These are phyloP conservation scores for Crocinoboletus sp. DNA, from an alignment of 1,284 basidiomycete genomes.

Conservation along the genomic window DNA sequence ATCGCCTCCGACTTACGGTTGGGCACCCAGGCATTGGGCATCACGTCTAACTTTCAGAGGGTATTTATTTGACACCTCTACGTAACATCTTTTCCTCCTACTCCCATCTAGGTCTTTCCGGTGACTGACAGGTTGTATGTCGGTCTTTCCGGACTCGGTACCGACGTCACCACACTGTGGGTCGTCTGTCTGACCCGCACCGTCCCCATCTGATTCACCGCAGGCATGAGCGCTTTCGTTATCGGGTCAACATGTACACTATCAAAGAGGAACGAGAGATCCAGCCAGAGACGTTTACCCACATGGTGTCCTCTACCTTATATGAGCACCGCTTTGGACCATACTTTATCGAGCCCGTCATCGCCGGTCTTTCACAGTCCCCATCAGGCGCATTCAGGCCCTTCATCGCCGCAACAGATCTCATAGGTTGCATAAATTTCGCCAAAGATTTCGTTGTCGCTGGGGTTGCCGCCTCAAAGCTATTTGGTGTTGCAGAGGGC, in stretches of 20 bases:
- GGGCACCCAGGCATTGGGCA: constrained; percentile 85
- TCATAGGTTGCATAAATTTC: constrained; percentile 95
- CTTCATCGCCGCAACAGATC: constrained; percentile 95
- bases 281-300: constrained; percentile 94
- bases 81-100: constrained; percentile 7
- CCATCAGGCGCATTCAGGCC: constrained; percentile 76
- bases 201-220: constrained; percentile 9
- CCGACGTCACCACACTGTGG: constrained; percentile 90
- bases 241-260: constrained; percentile 98
- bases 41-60: constrained; percentile 95
- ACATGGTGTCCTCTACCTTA: constrained; percentile 94
- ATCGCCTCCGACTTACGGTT: constrained; percentile 96
- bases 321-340: constrained; percentile 97
- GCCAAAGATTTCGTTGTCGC: constrained; percentile 97
- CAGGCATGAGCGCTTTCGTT: constrained; percentile 87
- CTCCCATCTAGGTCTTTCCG: constrained; percentile 73
- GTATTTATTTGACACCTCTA: constrained; percentile 38
- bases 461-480: constrained; percentile 89
- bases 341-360: constrained; percentile 96
- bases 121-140: constrained; percentile 92
- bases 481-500: constrained; percentile 97
- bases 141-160: constrained; percentile 91
- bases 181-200: constrained; percentile 26
- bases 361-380: constrained; percentile 84
- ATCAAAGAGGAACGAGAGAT: constrained; percentile 99